Percentiles rank a stretch among this genome's conserved stretches.
Conservation (phyloP, 2,329 filamentous ascomycete genomes). For the Escovopsis sp. region DNA sequence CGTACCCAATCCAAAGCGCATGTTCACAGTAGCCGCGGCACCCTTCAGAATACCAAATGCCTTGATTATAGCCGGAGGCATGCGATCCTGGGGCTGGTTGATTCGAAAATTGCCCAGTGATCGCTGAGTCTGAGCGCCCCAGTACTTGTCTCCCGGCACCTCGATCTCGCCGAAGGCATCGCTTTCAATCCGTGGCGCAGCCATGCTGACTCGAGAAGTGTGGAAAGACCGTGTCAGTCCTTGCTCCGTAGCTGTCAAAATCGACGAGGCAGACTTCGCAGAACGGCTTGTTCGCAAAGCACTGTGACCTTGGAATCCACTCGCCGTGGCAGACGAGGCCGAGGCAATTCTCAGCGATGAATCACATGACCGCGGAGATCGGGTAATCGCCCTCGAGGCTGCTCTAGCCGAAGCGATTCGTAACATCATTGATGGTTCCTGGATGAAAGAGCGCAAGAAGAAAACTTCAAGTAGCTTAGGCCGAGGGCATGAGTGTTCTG, state of each 20-base stretch:
- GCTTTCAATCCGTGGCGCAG: slow-evolving; percentile 64
- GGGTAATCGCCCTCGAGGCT: not conserved
- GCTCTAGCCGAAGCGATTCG: slow-evolving; percentile 1
- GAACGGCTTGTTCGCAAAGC: not conserved
- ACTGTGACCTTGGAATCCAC: not conserved
- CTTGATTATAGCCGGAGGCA: slow-evolving; percentile 82
- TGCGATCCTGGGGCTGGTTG: slow-evolving; percentile 97
- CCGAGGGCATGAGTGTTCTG: too few relatives aligned
- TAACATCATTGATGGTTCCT: not conserved
- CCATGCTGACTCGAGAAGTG: slow-evolving; percentile 9
- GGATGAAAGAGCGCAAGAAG: too few relatives aligned
- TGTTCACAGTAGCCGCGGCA: slow-evolving; percentile 89
- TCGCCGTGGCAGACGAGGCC: not conserved
- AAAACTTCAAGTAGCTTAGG: too few relatives aligned
- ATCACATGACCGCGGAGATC: not conserved
- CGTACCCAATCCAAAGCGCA: slow-evolving; percentile 76
- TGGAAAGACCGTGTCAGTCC: slow-evolving; percentile 5
- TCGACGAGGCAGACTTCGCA: not conserved
- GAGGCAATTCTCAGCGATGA: not conserved
- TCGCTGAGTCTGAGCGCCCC: slow-evolving; percentile 94
- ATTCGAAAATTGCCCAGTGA: slow-evolving; percentile 97
- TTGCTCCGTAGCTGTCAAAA: not conserved
- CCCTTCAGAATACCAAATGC: slow-evolving; percentile 97
- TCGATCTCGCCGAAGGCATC: slow-evolving; percentile 97
- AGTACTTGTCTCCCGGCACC: slow-evolving; percentile 87